Evolutionary conservation across 2,329 filamentous ascomycete species (phyloP).

Genomic region (Clonostachys chloroleuca): DNA sequence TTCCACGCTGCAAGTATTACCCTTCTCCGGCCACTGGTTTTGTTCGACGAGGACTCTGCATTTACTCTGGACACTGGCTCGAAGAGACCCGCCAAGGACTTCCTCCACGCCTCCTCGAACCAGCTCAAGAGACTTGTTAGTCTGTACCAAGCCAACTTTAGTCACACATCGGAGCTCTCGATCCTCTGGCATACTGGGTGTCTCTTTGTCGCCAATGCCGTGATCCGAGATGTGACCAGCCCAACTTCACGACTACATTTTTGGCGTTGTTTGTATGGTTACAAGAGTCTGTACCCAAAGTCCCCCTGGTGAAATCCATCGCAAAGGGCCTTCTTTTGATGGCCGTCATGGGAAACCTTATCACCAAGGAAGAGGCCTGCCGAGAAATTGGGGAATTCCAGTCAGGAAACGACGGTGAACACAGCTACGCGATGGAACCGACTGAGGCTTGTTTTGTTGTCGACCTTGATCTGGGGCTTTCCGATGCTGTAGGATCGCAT

Average conservation of each 20-base stretch:
- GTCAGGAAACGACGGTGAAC: background rate
- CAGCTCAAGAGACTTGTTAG: slow-evolving; percentile 4
- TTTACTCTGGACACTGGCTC: too few species aligned
- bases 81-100: too few species aligned
- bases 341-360: background rate
- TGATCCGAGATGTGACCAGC: background rate
- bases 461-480: slow-evolving; percentile 5
- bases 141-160: slow-evolving; percentile 3
- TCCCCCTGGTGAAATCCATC: slow-evolving; percentile 3
- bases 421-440: background rate
- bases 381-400: background rate
- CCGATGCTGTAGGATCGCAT: background rate
- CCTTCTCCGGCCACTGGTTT: slow-evolving; percentile 1
- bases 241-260: slow-evolving; percentile 1
- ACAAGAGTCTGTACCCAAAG: slow-evolving; percentile 1
- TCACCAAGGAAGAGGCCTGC: slow-evolving; percentile 3
- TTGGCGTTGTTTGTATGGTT: slow-evolving; percentile 3
- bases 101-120: background rate
- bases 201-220: slow-evolving; percentile 5
- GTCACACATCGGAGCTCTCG: background rate
- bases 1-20: slow-evolving; percentile 4
- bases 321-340: slow-evolving; percentile 4
- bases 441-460: slow-evolving; percentile 3
- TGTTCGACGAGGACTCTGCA: background rate
- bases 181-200: slow-evolving; percentile 5